phyloP scores from a whole-genome alignment of 345 rosid species.

The Eucalyptus leucophloia region DNA sequence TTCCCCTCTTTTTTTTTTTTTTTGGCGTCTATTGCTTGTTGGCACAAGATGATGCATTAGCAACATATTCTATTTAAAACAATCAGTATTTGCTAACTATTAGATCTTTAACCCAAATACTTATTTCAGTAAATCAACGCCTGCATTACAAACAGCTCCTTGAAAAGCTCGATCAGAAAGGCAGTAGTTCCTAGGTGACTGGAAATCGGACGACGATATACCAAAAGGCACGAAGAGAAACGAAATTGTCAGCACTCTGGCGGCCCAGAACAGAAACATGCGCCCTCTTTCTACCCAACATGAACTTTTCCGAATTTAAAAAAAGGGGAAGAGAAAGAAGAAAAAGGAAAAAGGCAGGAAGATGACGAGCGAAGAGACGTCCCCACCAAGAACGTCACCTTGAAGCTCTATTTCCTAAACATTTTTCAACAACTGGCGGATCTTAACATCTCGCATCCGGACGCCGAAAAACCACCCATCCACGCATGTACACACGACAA shows the following conservation, averaged over 20 bases:
- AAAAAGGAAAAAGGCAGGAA: neutral
- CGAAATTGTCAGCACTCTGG: neutral
- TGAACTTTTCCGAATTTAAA: neutral
- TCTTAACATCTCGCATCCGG: neutral
- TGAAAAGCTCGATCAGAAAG: neutral
- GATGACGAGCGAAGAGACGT: neutral
- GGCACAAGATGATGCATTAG: neutral
- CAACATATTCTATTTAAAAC: neutral
- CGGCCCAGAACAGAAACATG: neutral
- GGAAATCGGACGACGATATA: neutral
- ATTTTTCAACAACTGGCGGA: neutral
- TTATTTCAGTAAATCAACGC: neutral
- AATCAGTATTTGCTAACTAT: neutral
- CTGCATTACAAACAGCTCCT: neutral
- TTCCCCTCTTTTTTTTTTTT: neutral
- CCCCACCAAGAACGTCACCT: neutral
- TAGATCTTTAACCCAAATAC: neutral
- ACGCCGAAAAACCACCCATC: neutral
- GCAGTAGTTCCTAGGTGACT: neutral
- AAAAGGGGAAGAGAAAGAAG: neutral
- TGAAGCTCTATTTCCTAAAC: neutral
- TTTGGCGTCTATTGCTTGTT: neutral
- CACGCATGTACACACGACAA: neutral
- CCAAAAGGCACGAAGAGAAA: neutral
- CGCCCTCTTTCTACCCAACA: neutral